Evolutionary conservation across 2,329 filamentous ascomycete genomes (phyloP).

Genomic region (Akanthomyces dipterigenus): DNA sequence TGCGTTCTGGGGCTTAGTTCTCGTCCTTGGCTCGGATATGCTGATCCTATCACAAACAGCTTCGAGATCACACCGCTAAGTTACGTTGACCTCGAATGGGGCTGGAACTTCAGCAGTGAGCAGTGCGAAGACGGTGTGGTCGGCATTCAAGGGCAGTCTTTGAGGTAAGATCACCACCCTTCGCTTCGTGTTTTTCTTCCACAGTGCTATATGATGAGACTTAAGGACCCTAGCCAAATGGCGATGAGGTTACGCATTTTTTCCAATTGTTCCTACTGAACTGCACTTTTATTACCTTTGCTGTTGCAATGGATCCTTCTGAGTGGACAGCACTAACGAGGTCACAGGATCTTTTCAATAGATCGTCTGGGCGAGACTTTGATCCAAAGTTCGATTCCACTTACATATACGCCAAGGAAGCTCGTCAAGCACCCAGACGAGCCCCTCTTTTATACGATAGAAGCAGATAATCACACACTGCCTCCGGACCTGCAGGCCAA

Average conservation of each 20-base stretch:
- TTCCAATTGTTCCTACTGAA: slow-evolving; percentile 98
- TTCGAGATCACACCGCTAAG: slow-evolving; percentile 91
- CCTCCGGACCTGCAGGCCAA: slow-evolving; percentile 70
- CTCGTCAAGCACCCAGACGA: slow-evolving; percentile 83
- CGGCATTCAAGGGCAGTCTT: slow-evolving; percentile 80
- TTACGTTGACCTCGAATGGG: slow-evolving; percentile 83
- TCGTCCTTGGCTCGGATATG: slow-evolving; percentile 92
- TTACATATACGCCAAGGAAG: slow-evolving; percentile 85
- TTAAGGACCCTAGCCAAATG: slow-evolving; percentile 45
- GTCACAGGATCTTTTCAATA: slow-evolving; percentile 74
- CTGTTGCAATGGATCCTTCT: slow-evolving; percentile 17
- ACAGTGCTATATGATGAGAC: slow-evolving; percentile 54
- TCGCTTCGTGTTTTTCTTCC: slow-evolving; percentile 26
- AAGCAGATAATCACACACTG: slow-evolving; percentile 87
- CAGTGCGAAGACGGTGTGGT: slow-evolving; percentile 92
- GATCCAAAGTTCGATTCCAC: slow-evolving; percentile 75
- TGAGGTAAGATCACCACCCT: slow-evolving; percentile 56
- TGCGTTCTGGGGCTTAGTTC: slow-evolving; percentile 88
- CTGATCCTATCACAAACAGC: slow-evolving; percentile 75
- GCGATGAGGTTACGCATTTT: slow-evolving; percentile 52
- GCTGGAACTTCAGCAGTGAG: slow-evolving; percentile 94
- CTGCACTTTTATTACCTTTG: slow-evolving; percentile 22
- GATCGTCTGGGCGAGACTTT: slow-evolving; percentile 81
- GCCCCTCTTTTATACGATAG: slow-evolving; percentile 87
- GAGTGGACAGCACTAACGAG: slow-evolving; percentile 22